Base-by-base conservation (phyloP, 164 flowering plant genomes). In the Annona squamosa region DNA sequence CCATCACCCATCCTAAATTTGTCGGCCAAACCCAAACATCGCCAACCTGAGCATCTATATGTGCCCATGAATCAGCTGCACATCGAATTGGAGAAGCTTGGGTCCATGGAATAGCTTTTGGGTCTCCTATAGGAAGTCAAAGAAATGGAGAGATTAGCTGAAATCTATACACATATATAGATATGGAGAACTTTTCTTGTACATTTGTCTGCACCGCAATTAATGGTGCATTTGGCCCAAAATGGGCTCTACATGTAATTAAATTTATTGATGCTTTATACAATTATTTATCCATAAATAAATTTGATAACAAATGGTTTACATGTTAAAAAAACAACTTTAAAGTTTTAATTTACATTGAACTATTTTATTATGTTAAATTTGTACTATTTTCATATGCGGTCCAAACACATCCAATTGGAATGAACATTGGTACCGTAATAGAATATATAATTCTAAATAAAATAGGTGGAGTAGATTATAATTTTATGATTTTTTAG, bases 21-120 rank as follows among this genome's bases (percentile, higher is more conserved):
- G 99, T 90, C 4, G 98, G 98, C 97, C 97, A 93, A 78, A 98
- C 93, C 68, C 76, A 75, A 43, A 87, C 69, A 81, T 93, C 98
- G 63, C 97, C 97, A 69, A 75, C 70, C 78, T 80, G 84, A 65
- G 80, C 3, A 84, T 89, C 82, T 52, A 66, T 3, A 65, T 84
- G 88, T 48, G 89, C 91, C 99, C 98, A 96, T 42, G 77, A 74
- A 75, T 96, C 98, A 71, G 86, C 79, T 65, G 95, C 86, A 78
- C 81, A 67, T 69, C 97, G 87, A 65, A 91, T 86, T 5, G 97
- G 92, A 69, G 93, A 84, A 74, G 89, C 81, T n/a, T 92, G 97
- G 52, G 93, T 91, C 97, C 97, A 94, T 43, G 97, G 94, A 71
- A 94, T 87, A 41, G 99, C 99, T 82, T 94, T 94, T 63, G 98